A percentile compares a stretch with the other conserved stretches of the same genome.
These are phyloP conservation scores for Suillus placidus DNA, from an alignment of 768 basidiomycete species.

Conservation along the genomic window DNA sequence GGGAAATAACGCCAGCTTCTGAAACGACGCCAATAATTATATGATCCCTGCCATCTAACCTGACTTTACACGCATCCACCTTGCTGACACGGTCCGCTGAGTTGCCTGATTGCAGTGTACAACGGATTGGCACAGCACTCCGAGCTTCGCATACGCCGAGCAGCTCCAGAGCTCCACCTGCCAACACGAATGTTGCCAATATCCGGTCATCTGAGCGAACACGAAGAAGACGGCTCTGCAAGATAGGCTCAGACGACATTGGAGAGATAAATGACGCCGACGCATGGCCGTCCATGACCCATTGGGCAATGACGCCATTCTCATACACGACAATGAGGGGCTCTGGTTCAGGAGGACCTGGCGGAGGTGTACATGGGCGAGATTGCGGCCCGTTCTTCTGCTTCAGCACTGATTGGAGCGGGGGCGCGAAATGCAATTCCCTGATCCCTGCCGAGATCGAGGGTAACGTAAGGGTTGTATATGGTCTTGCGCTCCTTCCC, in stretches of 20 bases:
- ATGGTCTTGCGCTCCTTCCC: constrained; percentile 37
- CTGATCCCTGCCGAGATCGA: constrained; percentile 53
- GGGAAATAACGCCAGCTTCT: constrained; percentile 65
- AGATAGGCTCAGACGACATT: constrained; percentile 45
- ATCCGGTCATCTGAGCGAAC: constrained; percentile 48
- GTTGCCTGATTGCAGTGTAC: constrained; percentile 61
- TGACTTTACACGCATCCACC: constrained; percentile 55
- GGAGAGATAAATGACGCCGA: constrained; percentile 42
- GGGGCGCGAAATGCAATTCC: constrained; percentile 50
- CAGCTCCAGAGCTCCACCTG: constrained; percentile 70
- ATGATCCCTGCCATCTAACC: constrained; percentile 51
- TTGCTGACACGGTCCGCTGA: constrained; percentile 53
- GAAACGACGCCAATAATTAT: constrained; percentile 65
- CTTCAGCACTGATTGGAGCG: constrained; percentile 13
- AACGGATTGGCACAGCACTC: constrained; percentile 45
- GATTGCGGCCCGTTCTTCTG: constrained; percentile 23
- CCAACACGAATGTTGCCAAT: constrained; percentile 60
- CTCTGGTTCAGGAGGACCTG: constrained; percentile 15
- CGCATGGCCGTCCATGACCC: constrained; percentile 36
- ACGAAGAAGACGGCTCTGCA: constrained; percentile 53
- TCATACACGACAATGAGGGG: constrained; percentile 57
- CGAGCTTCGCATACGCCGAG: constrained; percentile 52
- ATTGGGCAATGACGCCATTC: constrained; percentile 59
- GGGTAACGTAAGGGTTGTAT: constrained; percentile 45
- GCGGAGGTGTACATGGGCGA: constrained; percentile 15